These are phyloP conservation scores for Przewalskia tangutica DNA, from an alignment of 257 asterid genomes.

Conservation along the genomic window DNA sequence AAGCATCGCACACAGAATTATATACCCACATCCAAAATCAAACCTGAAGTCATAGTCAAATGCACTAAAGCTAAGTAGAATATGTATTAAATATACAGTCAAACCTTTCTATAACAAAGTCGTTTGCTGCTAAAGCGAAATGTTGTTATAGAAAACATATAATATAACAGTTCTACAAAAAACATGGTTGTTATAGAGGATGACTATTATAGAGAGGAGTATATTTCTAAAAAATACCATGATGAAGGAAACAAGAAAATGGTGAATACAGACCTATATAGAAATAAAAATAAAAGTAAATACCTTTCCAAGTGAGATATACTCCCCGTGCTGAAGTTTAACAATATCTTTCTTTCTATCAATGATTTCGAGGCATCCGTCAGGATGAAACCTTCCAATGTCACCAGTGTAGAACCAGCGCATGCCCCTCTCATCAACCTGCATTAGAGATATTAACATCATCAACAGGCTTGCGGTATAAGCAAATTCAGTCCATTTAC, in stretches of 20 bases:
- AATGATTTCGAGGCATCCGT: conserved; percentile 87
- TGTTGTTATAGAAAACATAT: too few species aligned
- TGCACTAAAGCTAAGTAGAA: background rate
- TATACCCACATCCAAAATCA: background rate
- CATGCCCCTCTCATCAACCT: conserved; percentile 81
- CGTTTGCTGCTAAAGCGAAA: too few species aligned
- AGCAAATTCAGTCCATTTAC: background rate
- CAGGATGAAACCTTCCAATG: conserved; percentile 81
- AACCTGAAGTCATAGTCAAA: background rate
- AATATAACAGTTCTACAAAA: too few species aligned
- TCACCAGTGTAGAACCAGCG: conserved; percentile 91
- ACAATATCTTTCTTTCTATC: conserved; percentile 91
- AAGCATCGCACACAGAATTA: background rate
- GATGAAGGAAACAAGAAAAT: background rate
- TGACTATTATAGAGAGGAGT: too few species aligned
- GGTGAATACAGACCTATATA: too few species aligned
- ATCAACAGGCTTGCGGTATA: conserved; percentile 4
- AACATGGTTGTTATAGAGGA: too few species aligned
- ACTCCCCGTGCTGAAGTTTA: conserved; percentile 93
- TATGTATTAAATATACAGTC: background rate
- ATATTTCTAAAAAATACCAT: background rate
- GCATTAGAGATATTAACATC: conserved; percentile 6
- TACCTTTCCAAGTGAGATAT: conserved; percentile 90
- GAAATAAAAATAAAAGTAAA: background rate
- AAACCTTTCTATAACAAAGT: too few species aligned